Evolutionary conservation across 2,329 filamentous ascomycete species (phyloP).

Genomic region (Venturia aucupariae): DNA sequence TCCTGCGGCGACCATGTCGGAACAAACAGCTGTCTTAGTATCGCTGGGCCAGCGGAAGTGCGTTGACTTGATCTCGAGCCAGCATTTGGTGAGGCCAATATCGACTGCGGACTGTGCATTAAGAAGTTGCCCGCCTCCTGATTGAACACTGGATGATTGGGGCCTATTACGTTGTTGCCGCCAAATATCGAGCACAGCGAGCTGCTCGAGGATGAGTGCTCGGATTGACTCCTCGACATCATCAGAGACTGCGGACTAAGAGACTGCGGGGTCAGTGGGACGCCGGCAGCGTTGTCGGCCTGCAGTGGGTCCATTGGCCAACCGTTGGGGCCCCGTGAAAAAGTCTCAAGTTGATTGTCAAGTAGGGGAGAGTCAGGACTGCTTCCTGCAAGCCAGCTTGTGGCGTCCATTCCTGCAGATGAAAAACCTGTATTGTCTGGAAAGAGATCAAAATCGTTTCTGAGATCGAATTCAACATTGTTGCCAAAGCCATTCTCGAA

Average conservation of each 20-base stretch:
- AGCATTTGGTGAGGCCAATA: neutral
- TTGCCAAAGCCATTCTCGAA: neutral
- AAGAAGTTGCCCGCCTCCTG: neutral
- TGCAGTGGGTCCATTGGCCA: slow-evolving; percentile 5
- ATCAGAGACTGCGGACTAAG: slow-evolving; percentile 1
- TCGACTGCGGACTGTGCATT: neutral
- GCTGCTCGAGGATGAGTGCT: neutral
- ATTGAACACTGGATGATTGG: neutral
- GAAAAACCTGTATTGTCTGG: neutral
- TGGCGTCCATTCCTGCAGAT: neutral
- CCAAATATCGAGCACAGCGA: neutral
- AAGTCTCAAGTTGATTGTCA: neutral
- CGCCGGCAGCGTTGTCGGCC: neutral
- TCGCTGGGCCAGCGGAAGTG: neutral
- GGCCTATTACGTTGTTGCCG: too few relatives aligned
- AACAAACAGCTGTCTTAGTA: neutral
- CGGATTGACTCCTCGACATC: slow-evolving; percentile 9
- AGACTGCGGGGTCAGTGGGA: slow-evolving; percentile 3
- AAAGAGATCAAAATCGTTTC: slow-evolving; percentile 3
- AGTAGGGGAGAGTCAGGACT: neutral
- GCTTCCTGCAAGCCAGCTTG: slow-evolving; percentile 4
- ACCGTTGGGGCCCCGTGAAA: neutral
- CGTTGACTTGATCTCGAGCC: neutral
- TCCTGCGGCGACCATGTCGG: neutral
- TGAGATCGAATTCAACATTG: neutral